Evolutionary conservation across 1,139 yeast species (phyloP), one percentile per base, ranked within the genome.

Genomic region (Protomyces inouyei): DNA sequence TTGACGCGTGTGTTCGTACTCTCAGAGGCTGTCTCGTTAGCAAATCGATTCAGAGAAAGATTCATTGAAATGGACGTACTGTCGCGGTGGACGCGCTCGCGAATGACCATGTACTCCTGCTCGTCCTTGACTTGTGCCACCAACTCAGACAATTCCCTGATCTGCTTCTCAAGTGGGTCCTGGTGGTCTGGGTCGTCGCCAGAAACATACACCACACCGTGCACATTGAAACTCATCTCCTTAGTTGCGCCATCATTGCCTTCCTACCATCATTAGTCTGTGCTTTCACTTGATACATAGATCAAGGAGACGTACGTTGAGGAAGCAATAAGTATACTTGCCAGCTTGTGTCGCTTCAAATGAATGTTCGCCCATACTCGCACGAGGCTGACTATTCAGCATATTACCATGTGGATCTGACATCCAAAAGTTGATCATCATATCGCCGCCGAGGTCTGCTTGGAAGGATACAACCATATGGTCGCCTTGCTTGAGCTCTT

Each of bases 41-140:
- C 5, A n/a, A 3, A 10, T 5, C 6, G 2, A 2, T 18, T 8
- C 5, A 43, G 25, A 18, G 25, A 43, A 21, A 43, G 23, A 21
- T 2, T 21, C 23, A 21, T 1, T 21, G 23, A 21, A 21, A 1
- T 36, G 18, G 6, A 18, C 6, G 98, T 98, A 18, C 98, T 93
- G 78, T 93, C 93, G 82, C 98, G 88, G 77, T 93, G 98, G 40
- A 96, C 88, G 78, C 98, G 86, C 78, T 93, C 98, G 78, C 98
- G 86, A 68, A 93, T 91, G 57, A 91, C 96, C 73, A 93, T 86
- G 78, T 93, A 93, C 70, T 90, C 84, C 67, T 78, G 79, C 78
- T 93, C 98, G 71, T 92, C 95, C 77, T 87, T 88, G 68, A 93
- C 91, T 72, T 90, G 96, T 71, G 84, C 84, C 56, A 95, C 86